Conservation (phyloP, 2,329 filamentous ascomycete species). For the Phoma sp. region DNA sequence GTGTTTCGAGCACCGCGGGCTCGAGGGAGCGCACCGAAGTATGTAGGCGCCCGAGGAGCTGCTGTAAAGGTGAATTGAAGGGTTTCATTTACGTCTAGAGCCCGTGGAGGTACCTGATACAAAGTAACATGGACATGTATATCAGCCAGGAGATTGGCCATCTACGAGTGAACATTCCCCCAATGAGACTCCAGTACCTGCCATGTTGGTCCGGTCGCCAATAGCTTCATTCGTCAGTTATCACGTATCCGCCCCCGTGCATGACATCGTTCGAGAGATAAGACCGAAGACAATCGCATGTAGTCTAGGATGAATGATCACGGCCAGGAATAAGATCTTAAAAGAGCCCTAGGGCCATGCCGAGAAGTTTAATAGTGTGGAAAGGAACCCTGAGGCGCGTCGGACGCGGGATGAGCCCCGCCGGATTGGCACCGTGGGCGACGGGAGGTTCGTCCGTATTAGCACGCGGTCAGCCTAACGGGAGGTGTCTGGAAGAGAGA, state of each 20-base stretch:
- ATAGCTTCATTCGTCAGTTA: background rate
- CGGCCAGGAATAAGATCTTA: background rate
- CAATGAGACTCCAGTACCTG: background rate
- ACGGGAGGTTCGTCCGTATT: background rate
- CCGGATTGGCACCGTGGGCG: conserved; percentile 3
- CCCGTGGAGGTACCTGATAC: background rate
- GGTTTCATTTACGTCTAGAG: background rate
- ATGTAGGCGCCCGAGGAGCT: background rate
- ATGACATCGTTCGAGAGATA: conserved; percentile 6
- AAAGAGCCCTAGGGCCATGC: conserved; percentile 2
- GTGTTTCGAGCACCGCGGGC: background rate
- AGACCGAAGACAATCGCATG: background rate
- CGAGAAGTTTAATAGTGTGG: conserved; percentile 4
- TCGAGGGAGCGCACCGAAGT: background rate
- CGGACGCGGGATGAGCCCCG: conserved; percentile 4
- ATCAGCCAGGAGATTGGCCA: background rate
- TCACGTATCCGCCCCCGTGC: conserved; percentile 4
- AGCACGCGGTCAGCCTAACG: background rate
- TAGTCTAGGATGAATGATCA: background rate
- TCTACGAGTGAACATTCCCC: background rate
- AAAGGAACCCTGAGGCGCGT: background rate
- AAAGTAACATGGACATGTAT: background rate
- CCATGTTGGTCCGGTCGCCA: background rate
- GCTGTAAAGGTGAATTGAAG: background rate
- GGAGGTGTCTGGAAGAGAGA: background rate